A percentile compares a stretch with the other conserved stretches of the same genome.
phyloP scores from a whole-genome alignment of 768 basidiomycete species.

The Pleurotus cornucopiae region DNA sequence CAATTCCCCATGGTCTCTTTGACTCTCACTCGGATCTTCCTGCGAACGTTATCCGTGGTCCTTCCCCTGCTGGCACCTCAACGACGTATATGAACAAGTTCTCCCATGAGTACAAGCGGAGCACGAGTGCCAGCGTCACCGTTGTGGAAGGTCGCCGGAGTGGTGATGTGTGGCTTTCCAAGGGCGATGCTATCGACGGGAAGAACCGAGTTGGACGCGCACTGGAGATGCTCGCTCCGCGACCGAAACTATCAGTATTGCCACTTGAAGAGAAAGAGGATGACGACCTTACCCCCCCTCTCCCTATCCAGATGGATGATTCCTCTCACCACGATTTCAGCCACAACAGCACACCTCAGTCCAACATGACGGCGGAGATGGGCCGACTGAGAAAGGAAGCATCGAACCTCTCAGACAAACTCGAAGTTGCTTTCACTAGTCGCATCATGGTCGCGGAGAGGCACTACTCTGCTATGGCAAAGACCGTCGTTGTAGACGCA shows the following conservation, averaged over 20 bases:
- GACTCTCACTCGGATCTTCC: slow-evolving; percentile 43
- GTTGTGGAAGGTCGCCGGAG: slow-evolving; percentile 69
- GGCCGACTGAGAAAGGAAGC: slow-evolving; percentile 42
- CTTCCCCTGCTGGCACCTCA: slow-evolving; percentile 37
- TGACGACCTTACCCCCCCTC: slow-evolving; percentile 50
- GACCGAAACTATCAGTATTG: slow-evolving; percentile 65
- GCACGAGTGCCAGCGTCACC: slow-evolving; percentile 58
- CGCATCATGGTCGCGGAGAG: slow-evolving; percentile 70
- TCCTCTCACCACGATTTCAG: slow-evolving; percentile 37
- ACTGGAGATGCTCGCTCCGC: slow-evolving; percentile 56
- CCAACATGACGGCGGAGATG: slow-evolving; percentile 54
- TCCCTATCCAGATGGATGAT: slow-evolving; percentile 54
- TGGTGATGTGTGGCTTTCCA: slow-evolving; percentile 70
- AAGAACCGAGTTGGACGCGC: slow-evolving; percentile 59
- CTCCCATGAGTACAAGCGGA: slow-evolving; percentile 60
- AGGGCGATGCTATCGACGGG: slow-evolving; percentile 69
- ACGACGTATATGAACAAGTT: slow-evolving; percentile 31
- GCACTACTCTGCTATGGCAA: slow-evolving; percentile 69
- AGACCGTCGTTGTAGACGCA: slow-evolving; percentile 51
- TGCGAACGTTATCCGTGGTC: slow-evolving; percentile 34
- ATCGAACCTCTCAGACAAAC: slow-evolving; percentile 53
- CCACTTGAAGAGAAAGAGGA: slow-evolving; percentile 44
- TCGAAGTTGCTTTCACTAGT: slow-evolving; percentile 46
- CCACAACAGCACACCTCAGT: slow-evolving; percentile 48
- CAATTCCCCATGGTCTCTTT: slow-evolving; percentile 65